Evolutionary conservation across 441 rosid genomes (phyloP).

Genomic region (Populus hybrid): DNA sequence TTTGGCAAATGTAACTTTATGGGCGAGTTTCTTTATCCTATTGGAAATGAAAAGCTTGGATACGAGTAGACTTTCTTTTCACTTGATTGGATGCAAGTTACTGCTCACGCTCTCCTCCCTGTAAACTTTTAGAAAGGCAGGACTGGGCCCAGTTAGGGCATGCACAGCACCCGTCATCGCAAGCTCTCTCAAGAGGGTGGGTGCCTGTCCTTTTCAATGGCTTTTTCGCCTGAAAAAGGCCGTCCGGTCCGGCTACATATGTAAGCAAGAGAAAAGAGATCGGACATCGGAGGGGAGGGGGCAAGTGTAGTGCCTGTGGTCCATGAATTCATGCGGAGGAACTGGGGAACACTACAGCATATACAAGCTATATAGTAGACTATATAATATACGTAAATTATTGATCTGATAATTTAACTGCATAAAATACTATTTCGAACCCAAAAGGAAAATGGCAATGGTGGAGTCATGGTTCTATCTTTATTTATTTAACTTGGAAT

Average conservation of each 20-base stretch:
- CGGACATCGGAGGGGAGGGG: neutral
- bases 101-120: neutral
- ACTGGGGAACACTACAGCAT: conserved; percentile 37
- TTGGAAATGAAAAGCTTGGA: neutral
- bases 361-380: neutral
- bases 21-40: neutral
- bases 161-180: neutral
- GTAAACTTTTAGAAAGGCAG: neutral
- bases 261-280: neutral
- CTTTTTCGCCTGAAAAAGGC: conserved; percentile 24
- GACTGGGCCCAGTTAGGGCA: neutral
- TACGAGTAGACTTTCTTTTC: neutral
- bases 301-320: neutral
- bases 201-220: conserved; percentile 31
- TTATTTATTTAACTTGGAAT: no score
- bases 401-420: neutral
- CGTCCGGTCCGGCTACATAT: neutral
- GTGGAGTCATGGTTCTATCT: no score
- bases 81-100: neutral
- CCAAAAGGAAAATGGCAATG: no score
- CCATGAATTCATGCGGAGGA: conserved; percentile 36
- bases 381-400: neutral
- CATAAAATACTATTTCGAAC: no score
- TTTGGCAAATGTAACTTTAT: neutral
- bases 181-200: conserved; percentile 18